Evolutionary conservation across 2,329 filamentous ascomycete species (phyloP), one percentile per base, ranked within the genome.

Genomic region (Trichoderma sp.): DNA sequence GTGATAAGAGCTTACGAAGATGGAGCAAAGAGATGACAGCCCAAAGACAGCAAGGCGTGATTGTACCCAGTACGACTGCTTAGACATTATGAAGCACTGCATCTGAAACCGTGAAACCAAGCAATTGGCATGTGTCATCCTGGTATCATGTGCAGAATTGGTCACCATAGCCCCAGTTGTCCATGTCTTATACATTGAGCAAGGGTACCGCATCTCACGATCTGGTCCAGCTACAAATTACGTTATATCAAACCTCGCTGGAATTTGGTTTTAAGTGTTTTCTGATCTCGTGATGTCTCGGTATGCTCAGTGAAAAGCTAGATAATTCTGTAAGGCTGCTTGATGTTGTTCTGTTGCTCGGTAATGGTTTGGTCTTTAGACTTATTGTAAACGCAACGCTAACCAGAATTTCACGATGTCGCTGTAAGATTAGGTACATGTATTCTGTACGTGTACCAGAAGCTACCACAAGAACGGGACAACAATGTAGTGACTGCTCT

Each of bases 61-160:
- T n/a, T 12, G 3, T 21, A 21, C 1, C 15, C 9, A 21, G 18
- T 11, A 47, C 1, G 18, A 47, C 9, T 57, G 18, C 24, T 28
- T 9, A 60, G 26, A 32, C 34, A 21, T 14, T 30, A 15, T 47
- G 14, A 18, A 47, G 26, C 28, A 28, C 66, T 7, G 2, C n/a
- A 69, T 69, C 56, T 69, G 66, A 39, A 61, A 51, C 53, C 32
- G 8, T 51, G 26, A 56, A 69, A n/a, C 24, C 56, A 30, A 26
- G 21, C 6, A 26, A 39, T 24, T 61, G 56, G 56, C 36, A 69
- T 69, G 66, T 69, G 57, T 28, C 57, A 61, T 28, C 34, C 56
- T 30, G 32, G 32, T 51, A 51, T 43, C 63, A 65, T 53, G 28
- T 26, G 28, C 24, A 26, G 28, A 34, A 53, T 6, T n/a, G 6